phyloP scores from a whole-genome alignment of 2,329 filamentous ascomycete genomes.

The Arthrobotrys sinensis region DNA sequence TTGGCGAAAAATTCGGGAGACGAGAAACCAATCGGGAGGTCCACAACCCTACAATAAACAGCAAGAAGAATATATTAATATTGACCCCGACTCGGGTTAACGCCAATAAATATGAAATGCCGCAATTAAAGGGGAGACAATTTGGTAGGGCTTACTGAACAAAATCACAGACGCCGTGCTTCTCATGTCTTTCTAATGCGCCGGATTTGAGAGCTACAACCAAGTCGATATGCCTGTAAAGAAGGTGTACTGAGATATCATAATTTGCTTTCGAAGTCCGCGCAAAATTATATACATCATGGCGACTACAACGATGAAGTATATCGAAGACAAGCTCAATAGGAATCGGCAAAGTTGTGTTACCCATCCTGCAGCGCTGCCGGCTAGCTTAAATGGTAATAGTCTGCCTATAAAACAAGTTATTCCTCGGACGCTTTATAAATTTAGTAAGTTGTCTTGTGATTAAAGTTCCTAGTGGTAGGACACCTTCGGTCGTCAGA shows the following conservation, averaged over 20 bases:
- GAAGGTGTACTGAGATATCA: conserved; percentile 20
- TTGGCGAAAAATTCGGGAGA: conserved; percentile 31
- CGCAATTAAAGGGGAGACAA: too few relatives aligned
- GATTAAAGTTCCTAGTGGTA: neutral
- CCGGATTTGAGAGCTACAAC: conserved; percentile 18
- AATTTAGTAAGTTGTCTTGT: conserved; percentile 2
- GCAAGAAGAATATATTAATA: too few relatives aligned
- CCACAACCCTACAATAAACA: conserved; percentile 14
- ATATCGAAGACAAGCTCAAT: conserved; percentile 35
- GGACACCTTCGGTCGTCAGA: neutral
- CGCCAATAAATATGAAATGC: neutral
- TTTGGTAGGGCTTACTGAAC: conserved; percentile 23
- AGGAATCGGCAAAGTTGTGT: conserved; percentile 24
- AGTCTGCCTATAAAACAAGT: neutral
- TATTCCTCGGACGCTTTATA: neutral
- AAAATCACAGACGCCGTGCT: conserved; percentile 27
- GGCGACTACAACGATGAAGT: conserved; percentile 20
- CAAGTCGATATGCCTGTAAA: conserved; percentile 35
- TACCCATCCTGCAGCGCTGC: conserved; percentile 9
- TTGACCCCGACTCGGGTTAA: too few relatives aligned
- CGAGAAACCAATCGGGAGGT: conserved; percentile 22
- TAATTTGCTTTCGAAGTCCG: conserved; percentile 22
- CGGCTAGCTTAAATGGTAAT: neutral
- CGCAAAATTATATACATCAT: conserved; percentile 36
- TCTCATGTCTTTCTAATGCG: conserved; percentile 37